Evolutionary conservation across 306 rosid species (phyloP).

Genomic region (Gastrolobium villosum): DNA sequence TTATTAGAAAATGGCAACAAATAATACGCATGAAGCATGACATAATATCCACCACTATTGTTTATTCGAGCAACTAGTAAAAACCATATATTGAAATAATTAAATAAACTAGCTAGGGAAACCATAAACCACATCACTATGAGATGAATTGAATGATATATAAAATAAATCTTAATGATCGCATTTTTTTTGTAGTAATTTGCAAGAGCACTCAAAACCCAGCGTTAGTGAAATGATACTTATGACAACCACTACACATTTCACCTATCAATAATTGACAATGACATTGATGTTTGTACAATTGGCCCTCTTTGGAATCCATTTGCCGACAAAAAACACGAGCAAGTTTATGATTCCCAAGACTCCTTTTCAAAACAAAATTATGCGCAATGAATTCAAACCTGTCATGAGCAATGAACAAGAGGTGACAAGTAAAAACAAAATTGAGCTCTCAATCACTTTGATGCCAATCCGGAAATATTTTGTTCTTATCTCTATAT

Average conservation of each 20-base stretch:
- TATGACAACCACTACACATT: conserved; percentile 38
- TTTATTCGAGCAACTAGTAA: background rate
- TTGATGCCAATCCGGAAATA: conserved; percentile 39
- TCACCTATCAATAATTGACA: conserved; percentile 50
- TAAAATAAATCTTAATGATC: background rate
- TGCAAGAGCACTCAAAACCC: conserved; percentile 14
- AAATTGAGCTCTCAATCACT: conserved; percentile 55
- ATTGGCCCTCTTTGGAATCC: conserved; percentile 49
- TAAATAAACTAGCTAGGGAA: background rate
- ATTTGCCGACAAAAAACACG: conserved; percentile 50
- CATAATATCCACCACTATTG: background rate
- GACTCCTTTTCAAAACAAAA: conserved; percentile 50
- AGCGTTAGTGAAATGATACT: conserved; percentile 26
- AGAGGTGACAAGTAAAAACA: conserved; percentile 52
- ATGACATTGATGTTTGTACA: conserved; percentile 51
- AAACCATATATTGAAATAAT: conserved; percentile 1
- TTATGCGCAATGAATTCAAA: conserved; percentile 51
- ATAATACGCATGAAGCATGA: background rate
- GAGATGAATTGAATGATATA: background rate
- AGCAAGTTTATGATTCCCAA: conserved; percentile 56
- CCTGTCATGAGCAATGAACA: conserved; percentile 53
- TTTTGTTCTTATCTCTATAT: conserved; percentile 46
- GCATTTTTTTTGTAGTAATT: background rate
- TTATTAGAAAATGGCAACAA: background rate
- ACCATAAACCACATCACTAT: background rate